Conservation (phyloP, 2,329 filamentous ascomycete genomes). For the Aspergillus aculeatus region DNA sequence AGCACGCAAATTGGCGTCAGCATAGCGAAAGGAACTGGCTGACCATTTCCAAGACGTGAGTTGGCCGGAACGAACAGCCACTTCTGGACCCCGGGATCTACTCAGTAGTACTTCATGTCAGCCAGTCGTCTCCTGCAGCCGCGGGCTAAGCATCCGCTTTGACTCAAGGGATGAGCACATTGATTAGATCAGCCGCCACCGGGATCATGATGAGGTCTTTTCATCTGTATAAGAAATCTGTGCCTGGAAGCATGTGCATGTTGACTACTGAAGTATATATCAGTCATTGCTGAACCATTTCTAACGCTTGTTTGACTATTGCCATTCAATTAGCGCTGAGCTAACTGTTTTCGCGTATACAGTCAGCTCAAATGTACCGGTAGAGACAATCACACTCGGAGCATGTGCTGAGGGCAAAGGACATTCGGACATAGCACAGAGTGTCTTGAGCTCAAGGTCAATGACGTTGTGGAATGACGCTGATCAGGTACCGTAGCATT, state of each 20-base stretch:
- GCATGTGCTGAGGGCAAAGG: neutral
- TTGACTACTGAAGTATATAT: too few species aligned
- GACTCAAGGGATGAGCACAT: neutral
- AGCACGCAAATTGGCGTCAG: neutral
- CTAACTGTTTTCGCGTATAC: neutral
- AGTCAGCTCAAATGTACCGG: neutral
- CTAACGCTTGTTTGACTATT: too few species aligned
- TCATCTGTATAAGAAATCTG: too few species aligned
- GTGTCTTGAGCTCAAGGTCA: neutral
- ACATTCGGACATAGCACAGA: neutral
- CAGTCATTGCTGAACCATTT: too few species aligned
- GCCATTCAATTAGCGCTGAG: neutral
- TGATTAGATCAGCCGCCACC: neutral
- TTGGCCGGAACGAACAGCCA: neutral
- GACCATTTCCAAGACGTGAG: neutral
- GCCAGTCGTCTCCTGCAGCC: neutral
- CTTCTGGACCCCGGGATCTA: neutral
- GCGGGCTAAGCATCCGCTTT: neutral
- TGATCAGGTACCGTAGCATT: neutral
- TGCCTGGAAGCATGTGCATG: too few species aligned
- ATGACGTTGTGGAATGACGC: neutral
- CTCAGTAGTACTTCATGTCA: neutral
- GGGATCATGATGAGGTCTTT: neutral
- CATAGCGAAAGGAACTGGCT: neutral
- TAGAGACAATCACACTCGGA: neutral